phyloP scores from a whole-genome alignment of 2,329 filamentous ascomycete genomes.

The Ploettnerulaceae sp. region DNA sequence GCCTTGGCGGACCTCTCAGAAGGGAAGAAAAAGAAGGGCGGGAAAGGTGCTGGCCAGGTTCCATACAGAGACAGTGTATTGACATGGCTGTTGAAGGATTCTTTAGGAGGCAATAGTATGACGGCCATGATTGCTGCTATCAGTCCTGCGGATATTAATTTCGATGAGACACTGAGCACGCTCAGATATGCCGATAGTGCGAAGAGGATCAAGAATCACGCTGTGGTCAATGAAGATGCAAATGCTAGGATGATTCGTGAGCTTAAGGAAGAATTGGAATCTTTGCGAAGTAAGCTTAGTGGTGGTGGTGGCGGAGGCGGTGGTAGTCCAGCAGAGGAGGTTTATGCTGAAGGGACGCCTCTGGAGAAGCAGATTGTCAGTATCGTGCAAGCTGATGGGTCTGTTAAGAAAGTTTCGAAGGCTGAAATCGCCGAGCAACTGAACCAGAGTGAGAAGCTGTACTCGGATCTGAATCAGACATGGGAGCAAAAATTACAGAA shows the following conservation, averaged over 20 bases:
- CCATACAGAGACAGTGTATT: constrained; percentile 96
- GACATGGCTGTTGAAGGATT: constrained; percentile 96
- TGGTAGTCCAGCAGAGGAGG: constrained; percentile 60
- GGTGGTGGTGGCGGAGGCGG: constrained; percentile 47
- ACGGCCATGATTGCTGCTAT: constrained; percentile 99
- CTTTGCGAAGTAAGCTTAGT: constrained; percentile 81
- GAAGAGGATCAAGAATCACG: constrained; percentile 99
- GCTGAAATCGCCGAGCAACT: constrained; percentile 97
- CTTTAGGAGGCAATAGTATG: constrained; percentile 96
- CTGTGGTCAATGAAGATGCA: constrained; percentile 97
- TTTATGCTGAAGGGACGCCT: constrained; percentile 89
- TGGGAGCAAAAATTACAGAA: constrained; percentile 96
- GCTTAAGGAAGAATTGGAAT: constrained; percentile 86
- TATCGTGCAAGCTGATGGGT: constrained; percentile 80
- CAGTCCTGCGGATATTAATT: constrained; percentile 97
- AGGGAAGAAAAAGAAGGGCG: constrained; percentile 74
- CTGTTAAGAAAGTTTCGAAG: constrained; percentile 92
- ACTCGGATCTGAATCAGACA: constrained; percentile 93
- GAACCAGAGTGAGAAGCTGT: constrained; percentile 91
- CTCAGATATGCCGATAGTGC: constrained; percentile 95
- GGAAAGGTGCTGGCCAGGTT: constrained; percentile 65
- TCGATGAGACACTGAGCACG: constrained; percentile 94
- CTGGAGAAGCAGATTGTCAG: constrained; percentile 95
- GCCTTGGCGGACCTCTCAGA: constrained; percentile 87
- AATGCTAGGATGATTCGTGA: constrained; percentile 99